Percentiles rank a stretch among this genome's conserved stretches.
Conservation (phyloP, 2,329 filamentous ascomycete species). For the Penicillium sp. region DNA sequence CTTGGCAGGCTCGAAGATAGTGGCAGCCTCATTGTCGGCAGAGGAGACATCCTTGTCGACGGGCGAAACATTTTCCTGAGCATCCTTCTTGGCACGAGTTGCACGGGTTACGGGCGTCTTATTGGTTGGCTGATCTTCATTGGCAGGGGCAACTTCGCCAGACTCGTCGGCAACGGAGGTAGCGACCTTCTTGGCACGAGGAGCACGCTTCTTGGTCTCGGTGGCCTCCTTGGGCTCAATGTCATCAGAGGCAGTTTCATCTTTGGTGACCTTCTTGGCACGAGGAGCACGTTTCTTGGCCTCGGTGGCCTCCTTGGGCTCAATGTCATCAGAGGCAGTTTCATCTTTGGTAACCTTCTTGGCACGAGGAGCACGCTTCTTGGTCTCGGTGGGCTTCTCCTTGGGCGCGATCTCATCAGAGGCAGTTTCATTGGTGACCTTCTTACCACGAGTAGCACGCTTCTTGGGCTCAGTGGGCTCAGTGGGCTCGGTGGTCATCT, state of each 20-base stretch:
- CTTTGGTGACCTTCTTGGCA: background rate
- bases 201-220: background rate
- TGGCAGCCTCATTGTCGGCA: background rate
- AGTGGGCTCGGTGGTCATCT: background rate
- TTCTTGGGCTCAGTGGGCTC: too few relatives aligned
- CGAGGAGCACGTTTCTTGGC: background rate
- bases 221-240: background rate
- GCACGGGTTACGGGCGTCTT: background rate
- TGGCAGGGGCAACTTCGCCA: background rate
- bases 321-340: too few relatives aligned
- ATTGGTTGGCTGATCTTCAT: background rate
- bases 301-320: background rate
- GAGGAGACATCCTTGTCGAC: background rate
- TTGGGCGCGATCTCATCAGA: rapidly evolving
- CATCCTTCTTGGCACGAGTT: background rate
- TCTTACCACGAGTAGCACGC: too few relatives aligned
- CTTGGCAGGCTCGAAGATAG: background rate
- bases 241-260: background rate
- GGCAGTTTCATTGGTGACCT: too few relatives aligned
- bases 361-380: too few relatives aligned
- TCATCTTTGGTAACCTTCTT: too few relatives aligned
- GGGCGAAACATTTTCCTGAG: background rate
- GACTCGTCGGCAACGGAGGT: background rate
- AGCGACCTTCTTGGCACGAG: background rate
- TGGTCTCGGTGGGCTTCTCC: too few relatives aligned